Percentiles rank a stretch among this genome's conserved stretches.
phyloP scores from a whole-genome alignment of 1,284 basidiomycete genomes.

The Ustilago sp. region DNA sequence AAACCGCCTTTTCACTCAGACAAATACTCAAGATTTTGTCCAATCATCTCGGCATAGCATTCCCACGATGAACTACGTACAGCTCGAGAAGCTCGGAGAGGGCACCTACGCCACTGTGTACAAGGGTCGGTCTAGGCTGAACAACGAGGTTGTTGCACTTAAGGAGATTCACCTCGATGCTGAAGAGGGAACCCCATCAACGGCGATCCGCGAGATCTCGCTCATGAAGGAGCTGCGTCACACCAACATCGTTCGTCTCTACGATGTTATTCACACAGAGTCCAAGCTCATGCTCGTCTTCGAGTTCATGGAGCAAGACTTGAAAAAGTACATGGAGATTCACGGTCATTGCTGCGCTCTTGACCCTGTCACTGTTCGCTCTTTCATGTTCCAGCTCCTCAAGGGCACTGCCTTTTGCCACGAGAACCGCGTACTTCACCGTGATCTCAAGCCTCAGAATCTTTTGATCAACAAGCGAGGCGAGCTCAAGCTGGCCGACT shows the following conservation, averaged over 20 bases:
- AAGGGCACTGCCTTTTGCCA: conserved; percentile 99
- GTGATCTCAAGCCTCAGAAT: conserved; percentile 98
- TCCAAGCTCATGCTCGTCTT: conserved; percentile 98
- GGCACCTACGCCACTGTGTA: conserved; percentile 69
- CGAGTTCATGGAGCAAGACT: conserved; percentile 97
- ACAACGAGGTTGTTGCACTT: conserved; percentile 71
- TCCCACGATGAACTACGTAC: conserved; percentile 65
- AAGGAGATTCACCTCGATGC: conserved; percentile 96
- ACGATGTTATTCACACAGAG: conserved; percentile 96
- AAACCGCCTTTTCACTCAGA: neutral
- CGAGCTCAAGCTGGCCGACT: conserved; percentile 88
- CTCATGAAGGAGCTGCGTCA: conserved; percentile 97
- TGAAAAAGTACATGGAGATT: conserved; percentile 99
- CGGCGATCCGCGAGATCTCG: conserved; percentile 93
- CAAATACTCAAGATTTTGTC: too few relatives aligned
- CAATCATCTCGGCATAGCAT: neutral
- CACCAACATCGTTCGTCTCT: conserved; percentile 91
- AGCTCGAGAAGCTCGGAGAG: conserved; percentile 69
- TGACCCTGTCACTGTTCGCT: conserved; percentile 90
- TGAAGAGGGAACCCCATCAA: conserved; percentile 93
- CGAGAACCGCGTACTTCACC: conserved; percentile 96
- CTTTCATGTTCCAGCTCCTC: conserved; percentile 96
- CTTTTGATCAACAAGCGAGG: conserved; percentile 97
- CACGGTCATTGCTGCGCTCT: conserved; percentile 95
- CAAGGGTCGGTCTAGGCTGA: conserved; percentile 68